These are phyloP conservation scores for Aspergillus panamensis DNA, from an alignment of 495 filamentous ascomycete species.

Conservation along the genomic window DNA sequence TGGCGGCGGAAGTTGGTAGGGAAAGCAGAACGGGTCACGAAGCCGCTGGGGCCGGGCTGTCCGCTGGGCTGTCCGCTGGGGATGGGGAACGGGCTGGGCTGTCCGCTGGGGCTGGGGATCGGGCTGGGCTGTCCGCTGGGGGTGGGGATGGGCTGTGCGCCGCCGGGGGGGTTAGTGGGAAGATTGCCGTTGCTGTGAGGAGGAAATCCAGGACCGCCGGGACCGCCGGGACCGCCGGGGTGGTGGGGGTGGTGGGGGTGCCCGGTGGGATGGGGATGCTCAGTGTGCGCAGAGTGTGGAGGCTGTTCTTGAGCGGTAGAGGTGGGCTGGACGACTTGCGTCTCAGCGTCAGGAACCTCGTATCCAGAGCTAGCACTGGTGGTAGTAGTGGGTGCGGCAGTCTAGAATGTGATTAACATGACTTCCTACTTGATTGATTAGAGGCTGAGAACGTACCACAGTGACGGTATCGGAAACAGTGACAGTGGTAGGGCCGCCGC, in stretches of 20 bases:
- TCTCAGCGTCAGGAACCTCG: slow-evolving; percentile 6
- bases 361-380: slow-evolving; percentile 14
- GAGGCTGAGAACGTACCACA: slow-evolving; percentile 32
- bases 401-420: slow-evolving; percentile 13
- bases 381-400: slow-evolving; percentile 17
- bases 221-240: slow-evolving; percentile 6
- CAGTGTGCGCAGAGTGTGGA: slow-evolving; percentile 17
- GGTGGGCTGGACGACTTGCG: slow-evolving; percentile 16
- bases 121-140: too few relatives aligned
- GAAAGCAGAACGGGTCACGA: slow-evolving; percentile 23
- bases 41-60: too few relatives aligned
- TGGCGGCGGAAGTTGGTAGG: slow-evolving; percentile 31
- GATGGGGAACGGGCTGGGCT: too few relatives aligned
- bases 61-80: too few relatives aligned
- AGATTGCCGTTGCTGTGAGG: slow-evolving; percentile 39
- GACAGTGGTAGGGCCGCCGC: slow-evolving; percentile 37
- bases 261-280: slow-evolving; percentile 17
- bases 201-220: slow-evolving; percentile 28
- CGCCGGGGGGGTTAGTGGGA: slow-evolving; percentile 29
- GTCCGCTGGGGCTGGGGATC: too few relatives aligned
- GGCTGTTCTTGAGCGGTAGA: background rate
- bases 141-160: slow-evolving; percentile 31
- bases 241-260: background rate
- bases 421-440: background rate
- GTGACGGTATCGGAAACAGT: slow-evolving; percentile 40